Conservation (phyloP, 2,329 filamentous ascomycete genomes). For the Fusarium dimerum region DNA sequence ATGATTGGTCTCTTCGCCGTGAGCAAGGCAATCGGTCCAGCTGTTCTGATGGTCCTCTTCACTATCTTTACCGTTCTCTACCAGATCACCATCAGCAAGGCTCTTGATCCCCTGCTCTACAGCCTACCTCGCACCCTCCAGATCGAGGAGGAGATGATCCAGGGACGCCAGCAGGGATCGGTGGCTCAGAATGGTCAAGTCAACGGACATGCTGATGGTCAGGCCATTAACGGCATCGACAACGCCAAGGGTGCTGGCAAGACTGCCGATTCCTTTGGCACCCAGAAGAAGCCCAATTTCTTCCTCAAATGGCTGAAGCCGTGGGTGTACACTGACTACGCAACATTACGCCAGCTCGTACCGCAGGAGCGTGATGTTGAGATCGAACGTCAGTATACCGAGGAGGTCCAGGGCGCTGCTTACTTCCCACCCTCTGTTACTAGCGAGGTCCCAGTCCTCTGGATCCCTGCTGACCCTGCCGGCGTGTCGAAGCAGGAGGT, state of each 20-base stretch:
- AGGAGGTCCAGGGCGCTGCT: constrained; percentile 63
- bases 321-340: constrained; percentile 74
- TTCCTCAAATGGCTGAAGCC: constrained; percentile 69
- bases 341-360: constrained; percentile 68
- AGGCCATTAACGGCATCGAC: constrained; percentile 10
- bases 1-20: constrained; percentile 81
- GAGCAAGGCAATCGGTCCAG: constrained; percentile 64
- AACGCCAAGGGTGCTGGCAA: constrained; percentile 23
- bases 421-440: constrained; percentile 73
- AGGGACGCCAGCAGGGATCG: constrained; percentile 32
- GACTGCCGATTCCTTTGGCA: constrained; percentile 23
- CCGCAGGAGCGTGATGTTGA: constrained; percentile 54
- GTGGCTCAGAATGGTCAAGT: constrained; percentile 23
- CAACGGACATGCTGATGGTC: constrained; percentile 10
- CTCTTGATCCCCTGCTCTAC: constrained; percentile 70
- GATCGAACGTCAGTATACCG: constrained; percentile 58
- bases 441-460: constrained; percentile 63
- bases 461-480: constrained; percentile 72
- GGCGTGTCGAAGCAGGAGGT: constrained; percentile 74
- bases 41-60: constrained; percentile 75
- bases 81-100: constrained; percentile 69
- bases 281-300: constrained; percentile 52
- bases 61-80: constrained; percentile 76
- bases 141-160: constrained; percentile 43
- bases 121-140: constrained; percentile 66